Base-by-base conservation (phyloP, 2,329 filamentous ascomycete genomes). In the Penicillium sp. region DNA sequence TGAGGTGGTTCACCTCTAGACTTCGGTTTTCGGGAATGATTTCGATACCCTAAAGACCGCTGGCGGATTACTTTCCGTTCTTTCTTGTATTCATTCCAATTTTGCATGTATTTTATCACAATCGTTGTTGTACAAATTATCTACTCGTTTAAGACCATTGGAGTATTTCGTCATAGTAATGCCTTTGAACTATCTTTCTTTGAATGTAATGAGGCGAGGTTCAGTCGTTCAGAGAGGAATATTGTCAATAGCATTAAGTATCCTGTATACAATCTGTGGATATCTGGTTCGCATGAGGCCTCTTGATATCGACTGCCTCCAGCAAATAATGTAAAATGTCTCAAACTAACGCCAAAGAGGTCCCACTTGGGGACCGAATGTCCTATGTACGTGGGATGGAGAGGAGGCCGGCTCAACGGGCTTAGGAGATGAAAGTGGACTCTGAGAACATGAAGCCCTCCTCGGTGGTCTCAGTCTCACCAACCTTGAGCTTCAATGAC, bases 341-440 rank as follows among this genome's bases (percentile, higher is more conserved):
- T 64, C 66, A 67, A 64, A 56, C 59, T 48, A 50, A 63, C 55
- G 52, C 43, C 29, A 59, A 60, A 71, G 69, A 63, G 37, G 53
- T 56, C 61, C 62, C 53, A 53, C 45, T 47, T 35, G 56, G 55
- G 49, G 22, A 24, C 60, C 61, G 56, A 53, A 65, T 65, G 59
- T 62, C 67, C 63, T 68, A 68, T 72, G 62, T 70, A 69, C 66
- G 67, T 64, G 52, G 58, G 49, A 50, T 49, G 47, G 44, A 55
- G 29, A 50, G n/a, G 35, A 31, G 14, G n/a, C 21, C 26, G 26
- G 43, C 51, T 35, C 45, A 49, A 48, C 63, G 27, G 53, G 55
- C 63, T 74, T 71, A 88, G 52, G 89, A 92, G 77, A 99, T 96
- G 79, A 98, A 99, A n/a, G 93, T 97, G 3, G 95, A 92, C 79